Evolutionary conservation across 192 early-diverging fungal genomes (phyloP).

Genomic region (Mortierella alpina): DNA sequence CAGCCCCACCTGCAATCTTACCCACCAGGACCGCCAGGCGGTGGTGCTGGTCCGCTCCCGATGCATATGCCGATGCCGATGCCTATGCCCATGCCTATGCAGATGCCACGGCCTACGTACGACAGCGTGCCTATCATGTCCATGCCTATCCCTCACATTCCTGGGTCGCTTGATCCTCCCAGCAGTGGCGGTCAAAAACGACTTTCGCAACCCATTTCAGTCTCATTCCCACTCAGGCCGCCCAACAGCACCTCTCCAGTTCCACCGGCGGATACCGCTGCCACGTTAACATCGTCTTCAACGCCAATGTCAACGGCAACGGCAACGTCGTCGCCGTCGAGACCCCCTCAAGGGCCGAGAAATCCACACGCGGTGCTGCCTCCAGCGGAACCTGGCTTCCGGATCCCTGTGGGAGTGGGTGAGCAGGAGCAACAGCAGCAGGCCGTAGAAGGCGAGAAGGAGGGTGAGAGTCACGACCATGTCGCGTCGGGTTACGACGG

Average conservation of each 20-base stretch:
- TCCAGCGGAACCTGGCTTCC: conserved; percentile 24
- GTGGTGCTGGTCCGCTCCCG: not conserved
- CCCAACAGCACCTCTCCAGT: not conserved
- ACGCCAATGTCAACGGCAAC: not conserved
- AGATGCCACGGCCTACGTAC: conserved; percentile 9
- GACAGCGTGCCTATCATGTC: not conserved
- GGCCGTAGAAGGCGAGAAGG: not conserved
- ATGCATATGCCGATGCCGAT: conserved; percentile 22
- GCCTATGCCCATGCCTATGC: conserved; percentile 16
- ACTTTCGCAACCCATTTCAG: conserved; percentile 37
- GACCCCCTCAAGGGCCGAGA: not conserved
- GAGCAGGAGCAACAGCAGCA: not conserved
- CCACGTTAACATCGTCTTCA: not conserved
- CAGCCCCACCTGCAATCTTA: conserved; percentile 18
- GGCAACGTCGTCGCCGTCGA: not conserved
- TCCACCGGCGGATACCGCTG: not conserved
- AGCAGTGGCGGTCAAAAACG: conserved; percentile 11
- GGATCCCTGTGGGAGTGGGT: conserved; percentile 9
- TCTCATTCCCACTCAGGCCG: conserved; percentile 29
- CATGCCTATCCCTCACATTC: conserved; percentile 39
- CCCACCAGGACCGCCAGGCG: conserved; percentile 24
- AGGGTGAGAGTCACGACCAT: not conserved
- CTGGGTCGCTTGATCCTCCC: conserved; percentile 1
- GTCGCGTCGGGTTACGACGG: conserved; percentile 25
- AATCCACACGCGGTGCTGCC: conserved; percentile 37